A percentile compares a stretch with the other conserved stretches of the same genome.
phyloP scores from a whole-genome alignment of 2,329 filamentous ascomycete species.

The Tolypocladium tundrense region DNA sequence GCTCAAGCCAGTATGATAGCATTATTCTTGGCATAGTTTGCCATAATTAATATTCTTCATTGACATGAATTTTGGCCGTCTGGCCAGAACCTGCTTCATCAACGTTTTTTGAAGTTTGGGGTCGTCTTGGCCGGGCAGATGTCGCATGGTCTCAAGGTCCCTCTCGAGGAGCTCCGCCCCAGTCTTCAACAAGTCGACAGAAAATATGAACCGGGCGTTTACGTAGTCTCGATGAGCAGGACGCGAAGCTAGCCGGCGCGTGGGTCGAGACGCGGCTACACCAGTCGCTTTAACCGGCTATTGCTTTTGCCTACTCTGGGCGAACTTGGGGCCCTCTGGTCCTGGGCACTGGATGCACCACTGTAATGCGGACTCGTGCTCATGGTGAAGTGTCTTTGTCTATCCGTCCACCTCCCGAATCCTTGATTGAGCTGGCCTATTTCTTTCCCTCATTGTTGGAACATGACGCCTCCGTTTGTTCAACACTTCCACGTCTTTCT shows the following conservation, averaged over 20 bases:
- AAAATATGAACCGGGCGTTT: conserved; percentile 34
- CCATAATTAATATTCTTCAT: not conserved
- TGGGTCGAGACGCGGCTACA: conserved; percentile 36
- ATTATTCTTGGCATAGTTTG: too few relatives aligned
- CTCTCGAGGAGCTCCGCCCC: conserved; percentile 50
- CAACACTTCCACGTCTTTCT: not conserved
- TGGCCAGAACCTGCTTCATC: not conserved
- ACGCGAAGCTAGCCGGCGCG: conserved; percentile 28
- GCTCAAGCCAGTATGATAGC: not conserved
- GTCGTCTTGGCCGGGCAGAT: conserved; percentile 23
- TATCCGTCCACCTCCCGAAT: too few relatives aligned
- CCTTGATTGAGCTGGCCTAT: too few relatives aligned
- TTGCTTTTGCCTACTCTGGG: conserved; percentile 28
- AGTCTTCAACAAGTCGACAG: too few relatives aligned
- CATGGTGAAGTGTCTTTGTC: conserved; percentile 53
- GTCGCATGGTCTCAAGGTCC: conserved; percentile 51
- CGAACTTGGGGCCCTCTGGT: conserved; percentile 56
- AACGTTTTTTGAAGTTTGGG: conserved; percentile 18
- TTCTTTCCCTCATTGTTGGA: too few relatives aligned
- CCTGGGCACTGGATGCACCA: conserved; percentile 54
- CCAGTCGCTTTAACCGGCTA: conserved; percentile 10
- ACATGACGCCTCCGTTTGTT: not conserved
- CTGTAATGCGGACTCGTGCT: conserved; percentile 67
- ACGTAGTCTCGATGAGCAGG: conserved; percentile 40
- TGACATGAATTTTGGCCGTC: not conserved